These are phyloP conservation scores for Penstemon newberryi DNA, from an alignment of 257 asterid genomes.

Conservation along the genomic window DNA sequence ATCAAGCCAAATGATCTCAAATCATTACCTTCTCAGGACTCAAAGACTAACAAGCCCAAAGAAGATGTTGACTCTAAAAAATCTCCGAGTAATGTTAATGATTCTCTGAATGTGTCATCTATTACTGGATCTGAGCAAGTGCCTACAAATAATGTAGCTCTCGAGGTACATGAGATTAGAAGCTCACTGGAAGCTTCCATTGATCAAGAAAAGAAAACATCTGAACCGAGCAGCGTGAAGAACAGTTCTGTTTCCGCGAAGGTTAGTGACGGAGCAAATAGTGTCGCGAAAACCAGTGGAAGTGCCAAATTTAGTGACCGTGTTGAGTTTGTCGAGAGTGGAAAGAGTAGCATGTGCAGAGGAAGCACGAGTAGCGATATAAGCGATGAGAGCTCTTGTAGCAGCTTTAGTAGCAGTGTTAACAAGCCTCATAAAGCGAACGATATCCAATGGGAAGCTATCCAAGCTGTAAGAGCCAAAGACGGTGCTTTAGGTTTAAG, in stretches of 20 bases:
- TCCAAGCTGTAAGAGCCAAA: conserved; percentile 42
- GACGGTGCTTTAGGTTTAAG: conserved; percentile 49
- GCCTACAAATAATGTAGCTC: conserved; percentile 31
- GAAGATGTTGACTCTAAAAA: conserved; percentile 28
- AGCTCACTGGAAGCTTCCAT: conserved; percentile 28
- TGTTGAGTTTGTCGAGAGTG: conserved; percentile 42
- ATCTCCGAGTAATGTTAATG: conserved; percentile 16
- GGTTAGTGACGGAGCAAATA: conserved; percentile 36
- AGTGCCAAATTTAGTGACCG: conserved; percentile 35
- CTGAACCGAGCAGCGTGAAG: conserved; percentile 36
- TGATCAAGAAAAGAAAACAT: conserved; percentile 39
- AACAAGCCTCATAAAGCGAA: conserved; percentile 61
- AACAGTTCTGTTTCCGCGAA: conserved; percentile 43
- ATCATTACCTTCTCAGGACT: conserved; percentile 40
- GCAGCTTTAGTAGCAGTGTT: conserved; percentile 56
- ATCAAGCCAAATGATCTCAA: conserved; percentile 39
- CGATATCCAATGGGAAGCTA: conserved; percentile 49
- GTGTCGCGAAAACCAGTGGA: conserved; percentile 37
- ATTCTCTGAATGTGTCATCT: conserved; percentile 15
- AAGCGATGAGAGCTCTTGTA: conserved; percentile 55
- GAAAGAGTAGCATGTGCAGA: conserved; percentile 46
- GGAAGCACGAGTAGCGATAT: conserved; percentile 49
- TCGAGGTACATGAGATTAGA: conserved; percentile 23
- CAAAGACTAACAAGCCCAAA: conserved; percentile 39
- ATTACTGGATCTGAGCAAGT: conserved; percentile 32